phyloP scores from a whole-genome alignment of 169 alveolate species.

The Babesia ovis region DNA sequence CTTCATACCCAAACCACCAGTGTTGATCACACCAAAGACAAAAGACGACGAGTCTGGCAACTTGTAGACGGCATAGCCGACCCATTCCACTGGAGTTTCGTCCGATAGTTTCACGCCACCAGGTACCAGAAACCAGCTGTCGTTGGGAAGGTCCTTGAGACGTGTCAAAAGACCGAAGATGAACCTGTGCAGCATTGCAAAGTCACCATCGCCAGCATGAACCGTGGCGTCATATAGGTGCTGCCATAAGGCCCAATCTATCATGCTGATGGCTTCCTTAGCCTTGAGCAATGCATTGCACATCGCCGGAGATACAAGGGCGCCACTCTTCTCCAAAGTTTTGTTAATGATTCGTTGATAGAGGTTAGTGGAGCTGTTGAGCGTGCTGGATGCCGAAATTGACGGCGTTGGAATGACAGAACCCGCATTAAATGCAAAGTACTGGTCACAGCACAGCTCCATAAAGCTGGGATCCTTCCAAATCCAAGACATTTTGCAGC shows the following conservation, averaged over 20 bases:
- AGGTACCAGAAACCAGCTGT: conserved; percentile 60
- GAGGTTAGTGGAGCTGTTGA: conserved; percentile 43
- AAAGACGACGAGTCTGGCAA: conserved; percentile 24
- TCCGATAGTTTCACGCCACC: conserved; percentile 60
- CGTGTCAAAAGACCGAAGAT: conserved; percentile 57
- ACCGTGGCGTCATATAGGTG: conserved; percentile 49
- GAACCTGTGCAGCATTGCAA: conserved; percentile 54
- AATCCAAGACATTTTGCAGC: conserved; percentile 57
- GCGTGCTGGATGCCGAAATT: conserved; percentile 41
- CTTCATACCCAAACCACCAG: conserved; percentile 64
- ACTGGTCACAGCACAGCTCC: conserved; percentile 66
- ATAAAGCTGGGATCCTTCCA: conserved; percentile 68
- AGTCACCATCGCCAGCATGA: conserved; percentile 49
- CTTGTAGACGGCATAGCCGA: conserved; percentile 53
- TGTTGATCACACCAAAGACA: conserved; percentile 52
- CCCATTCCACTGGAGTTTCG: conserved; percentile 56
- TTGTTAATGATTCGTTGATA: conserved; percentile 43
- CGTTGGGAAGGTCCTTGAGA: conserved; percentile 55
- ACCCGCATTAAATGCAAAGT: conserved; percentile 64
- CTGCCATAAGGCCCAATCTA: conserved; percentile 60
- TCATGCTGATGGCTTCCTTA: conserved; percentile 57
- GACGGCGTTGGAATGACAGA: conserved; percentile 55
- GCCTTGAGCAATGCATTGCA: conserved; percentile 44
- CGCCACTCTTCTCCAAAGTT: conserved; percentile 60
- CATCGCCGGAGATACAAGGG: conserved; percentile 29